These are phyloP conservation scores for Ettlia oleoabundans DNA, from an alignment of 139 green algal genomes.

Conservation along the genomic window DNA sequence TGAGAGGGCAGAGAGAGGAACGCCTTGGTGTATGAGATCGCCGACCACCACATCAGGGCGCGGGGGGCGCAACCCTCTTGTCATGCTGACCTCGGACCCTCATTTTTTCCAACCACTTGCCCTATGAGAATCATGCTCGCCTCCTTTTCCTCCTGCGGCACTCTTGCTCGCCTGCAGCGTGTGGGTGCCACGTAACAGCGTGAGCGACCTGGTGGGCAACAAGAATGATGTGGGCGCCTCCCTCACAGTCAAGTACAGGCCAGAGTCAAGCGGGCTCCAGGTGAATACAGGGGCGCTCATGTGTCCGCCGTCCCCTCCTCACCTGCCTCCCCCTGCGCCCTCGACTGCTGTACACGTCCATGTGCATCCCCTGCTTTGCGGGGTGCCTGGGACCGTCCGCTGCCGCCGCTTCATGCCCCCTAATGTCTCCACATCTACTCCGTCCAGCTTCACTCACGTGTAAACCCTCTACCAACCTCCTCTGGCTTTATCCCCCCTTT, in stretches of 20 bases:
- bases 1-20: background rate
- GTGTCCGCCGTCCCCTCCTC: no score
- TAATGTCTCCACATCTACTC: no score
- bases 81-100: background rate
- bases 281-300: no score
- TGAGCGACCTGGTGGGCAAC: conserved; percentile 43
- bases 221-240: conserved; percentile 7
- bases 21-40: no score
- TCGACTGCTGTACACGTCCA: no score
- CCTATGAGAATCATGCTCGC: background rate
- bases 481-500: background rate
- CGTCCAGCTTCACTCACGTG: background rate
- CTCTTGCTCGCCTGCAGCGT: background rate
- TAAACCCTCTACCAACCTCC: background rate
- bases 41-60: no score
- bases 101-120: no score
- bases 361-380: no score
- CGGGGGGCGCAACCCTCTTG: no score
- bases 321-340: no score
- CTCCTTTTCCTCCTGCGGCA: background rate
- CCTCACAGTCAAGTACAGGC: conserved; percentile 35
- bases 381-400: no score
- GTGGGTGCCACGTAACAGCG: background rate
- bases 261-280: conserved; percentile 1
- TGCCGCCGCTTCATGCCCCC: no score